Evolutionary conservation across 768 basidiomycete genomes (phyloP), one percentile per base, ranked within the genome.

Genomic region (Boletus bicolor): DNA sequence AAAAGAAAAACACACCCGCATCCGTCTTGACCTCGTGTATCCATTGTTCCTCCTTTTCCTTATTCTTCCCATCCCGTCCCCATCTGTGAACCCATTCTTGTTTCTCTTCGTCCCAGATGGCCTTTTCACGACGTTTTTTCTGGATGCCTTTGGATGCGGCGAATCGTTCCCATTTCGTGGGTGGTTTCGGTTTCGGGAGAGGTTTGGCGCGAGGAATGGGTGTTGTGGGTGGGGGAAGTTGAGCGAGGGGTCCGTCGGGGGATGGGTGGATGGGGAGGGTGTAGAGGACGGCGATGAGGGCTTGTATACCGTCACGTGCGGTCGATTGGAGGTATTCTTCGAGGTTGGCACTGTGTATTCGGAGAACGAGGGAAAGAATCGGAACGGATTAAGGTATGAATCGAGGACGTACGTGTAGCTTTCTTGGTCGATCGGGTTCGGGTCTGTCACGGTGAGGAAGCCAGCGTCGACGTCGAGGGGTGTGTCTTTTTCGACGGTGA

Each of bases 161-260:
- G 66, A 98, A 99, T 53, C 83, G 79, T 76, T 98, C 92, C 97
- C 97, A 99, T 72, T 97, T 98, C 7, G 96, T 98, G 35, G 80
- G 84, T 9, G 88, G 87, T 73, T 96, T 97, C 3, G 90, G 89
- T 65, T 93, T 95, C 0, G 95, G 97, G 3, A 98, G 77, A 0
- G 91, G 92, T 70, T 99, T 98, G 32, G 93, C 82, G 24, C 97
- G 83, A 0, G 97, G 97, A 1, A 98, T 82, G 45, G 78, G 76
- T 28, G 88, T 91, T 2, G 79, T 82, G 3, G 91, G 89, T 1
- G 83, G 66, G 0, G 96, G 95, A 4, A 97, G 87, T 53, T 83
- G 78, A 1, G 89, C 91, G 47, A 93, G 77, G 0, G 92, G 92
- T 1, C 95, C 95, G 57, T 92, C 89, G 19, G 81, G 77, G 12